Conservation (phyloP, 257 asterid species). For the Perilla frutescens region DNA sequence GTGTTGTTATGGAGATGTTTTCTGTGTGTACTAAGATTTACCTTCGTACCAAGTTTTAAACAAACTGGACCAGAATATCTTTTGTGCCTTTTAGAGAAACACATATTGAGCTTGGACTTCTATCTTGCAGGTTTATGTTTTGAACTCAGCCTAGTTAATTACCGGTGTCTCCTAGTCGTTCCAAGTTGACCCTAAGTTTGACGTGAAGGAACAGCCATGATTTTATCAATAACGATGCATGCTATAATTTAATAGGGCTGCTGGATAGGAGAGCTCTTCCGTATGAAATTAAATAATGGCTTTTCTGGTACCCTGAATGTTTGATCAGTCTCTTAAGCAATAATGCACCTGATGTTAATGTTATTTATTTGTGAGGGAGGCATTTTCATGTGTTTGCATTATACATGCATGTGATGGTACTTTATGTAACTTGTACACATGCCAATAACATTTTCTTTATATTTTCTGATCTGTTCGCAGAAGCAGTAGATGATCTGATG, state of each 20-base stretch:
- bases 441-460: constrained; percentile 13
- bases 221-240: background rate
- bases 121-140: background rate
- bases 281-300: constrained; percentile 8
- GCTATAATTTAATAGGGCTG: background rate
- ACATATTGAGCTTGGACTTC: background rate
- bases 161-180: background rate
- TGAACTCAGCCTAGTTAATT: background rate
- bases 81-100: background rate
- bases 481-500: constrained; percentile 97
- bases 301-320: background rate
- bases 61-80: background rate
- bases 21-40: background rate
- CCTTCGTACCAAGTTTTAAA: background rate
- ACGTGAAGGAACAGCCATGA: background rate
- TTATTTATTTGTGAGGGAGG: constrained; percentile 12
- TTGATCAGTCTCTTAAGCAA: constrained; percentile 7
- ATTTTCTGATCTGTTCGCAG: constrained; percentile 51
- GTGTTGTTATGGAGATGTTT: constrained; percentile 1
- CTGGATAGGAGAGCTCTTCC: constrained; percentile 20
- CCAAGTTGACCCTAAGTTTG: background rate
- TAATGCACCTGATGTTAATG: background rate
- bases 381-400: constrained; percentile 19
- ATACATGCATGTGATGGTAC: constrained; percentile 19
- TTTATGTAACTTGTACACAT: constrained; percentile 4